Conservation (phyloP, 169 alveolate genomes). For the Plasmodium vivax region DNA sequence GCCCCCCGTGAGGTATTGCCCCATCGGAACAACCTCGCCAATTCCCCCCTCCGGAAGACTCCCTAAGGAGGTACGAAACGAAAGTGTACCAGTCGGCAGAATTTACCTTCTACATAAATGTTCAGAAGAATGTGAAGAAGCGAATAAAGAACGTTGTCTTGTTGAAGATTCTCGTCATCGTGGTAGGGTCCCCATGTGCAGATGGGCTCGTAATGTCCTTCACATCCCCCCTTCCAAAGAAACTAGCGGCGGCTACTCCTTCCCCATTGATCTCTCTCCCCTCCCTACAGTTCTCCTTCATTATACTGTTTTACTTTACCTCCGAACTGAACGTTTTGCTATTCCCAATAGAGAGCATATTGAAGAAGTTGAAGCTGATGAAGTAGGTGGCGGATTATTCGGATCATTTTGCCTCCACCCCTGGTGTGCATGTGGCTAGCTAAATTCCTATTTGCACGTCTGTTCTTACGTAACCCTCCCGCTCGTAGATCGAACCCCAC, state of each 20-base stretch:
- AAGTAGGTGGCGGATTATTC: background rate
- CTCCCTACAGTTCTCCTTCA: conserved; percentile 35
- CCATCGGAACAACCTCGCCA: background rate
- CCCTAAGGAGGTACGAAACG: conserved; percentile 40
- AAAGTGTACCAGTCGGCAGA: conserved; percentile 31
- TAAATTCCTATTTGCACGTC: background rate
- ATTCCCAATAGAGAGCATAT: conserved; percentile 60
- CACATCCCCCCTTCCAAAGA: background rate
- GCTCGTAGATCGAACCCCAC: conserved; percentile 37
- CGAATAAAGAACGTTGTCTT: conserved; percentile 23
- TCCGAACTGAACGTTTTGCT: conserved; percentile 29
- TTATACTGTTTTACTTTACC: conserved; percentile 45
- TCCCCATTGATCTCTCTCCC: background rate
- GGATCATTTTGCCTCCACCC: background rate
- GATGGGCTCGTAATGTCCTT: background rate
- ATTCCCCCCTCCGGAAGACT: conserved; percentile 6
- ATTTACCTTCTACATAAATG: conserved; percentile 42
- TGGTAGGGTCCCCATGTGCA: conserved; percentile 7
- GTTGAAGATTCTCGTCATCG: conserved; percentile 30
- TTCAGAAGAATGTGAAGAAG: conserved; percentile 18
- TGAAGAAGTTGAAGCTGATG: conserved; percentile 66
- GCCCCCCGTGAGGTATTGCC: background rate
- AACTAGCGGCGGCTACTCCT: background rate
- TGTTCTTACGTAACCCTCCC: background rate
- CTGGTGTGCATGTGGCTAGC: background rate